These are phyloP conservation scores for Debaryomyces singareniensis DNA, from an alignment of 1,139 yeast species.

Conservation along the genomic window DNA sequence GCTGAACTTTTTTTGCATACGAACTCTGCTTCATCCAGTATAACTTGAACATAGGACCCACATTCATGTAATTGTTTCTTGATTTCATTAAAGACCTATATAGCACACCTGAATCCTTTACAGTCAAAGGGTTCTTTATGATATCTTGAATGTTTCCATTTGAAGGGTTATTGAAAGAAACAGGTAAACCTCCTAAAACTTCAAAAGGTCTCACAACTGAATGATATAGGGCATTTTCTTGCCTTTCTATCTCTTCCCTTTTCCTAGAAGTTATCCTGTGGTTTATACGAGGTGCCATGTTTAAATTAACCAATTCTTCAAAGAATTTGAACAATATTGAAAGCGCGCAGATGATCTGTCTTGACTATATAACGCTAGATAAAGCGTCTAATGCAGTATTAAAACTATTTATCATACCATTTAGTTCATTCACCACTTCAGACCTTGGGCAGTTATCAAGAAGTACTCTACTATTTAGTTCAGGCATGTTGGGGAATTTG, in stretches of 20 bases:
- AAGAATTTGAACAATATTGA: background rate
- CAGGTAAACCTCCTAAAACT: slow-evolving; percentile 63
- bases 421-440: slow-evolving; percentile 32
- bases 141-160: slow-evolving; percentile 41
- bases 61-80: slow-evolving; percentile 63
- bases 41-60: slow-evolving; percentile 65
- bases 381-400: slow-evolving; percentile 37
- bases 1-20: slow-evolving; percentile 33
- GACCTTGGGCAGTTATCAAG: slow-evolving; percentile 30
- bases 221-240: slow-evolving; percentile 36
- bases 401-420: slow-evolving; percentile 32
- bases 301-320: background rate
- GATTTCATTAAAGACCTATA: slow-evolving; percentile 72
- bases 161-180: slow-evolving; percentile 58
- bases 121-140: slow-evolving; percentile 59
- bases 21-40: slow-evolving; percentile 70
- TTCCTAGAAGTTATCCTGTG: slow-evolving; percentile 43
- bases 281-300: slow-evolving; percentile 41
- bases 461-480: slow-evolving; percentile 33
- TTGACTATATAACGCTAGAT: slow-evolving; percentile 21
- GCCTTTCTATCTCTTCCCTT: slow-evolving; percentile 43
- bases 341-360: background rate
- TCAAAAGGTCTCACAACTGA: slow-evolving; percentile 59
- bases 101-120: slow-evolving; percentile 67
- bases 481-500: slow-evolving; percentile 34